Evolutionary conservation across 768 basidiomycete genomes (phyloP).

Genomic region (Amanita phalloides): DNA sequence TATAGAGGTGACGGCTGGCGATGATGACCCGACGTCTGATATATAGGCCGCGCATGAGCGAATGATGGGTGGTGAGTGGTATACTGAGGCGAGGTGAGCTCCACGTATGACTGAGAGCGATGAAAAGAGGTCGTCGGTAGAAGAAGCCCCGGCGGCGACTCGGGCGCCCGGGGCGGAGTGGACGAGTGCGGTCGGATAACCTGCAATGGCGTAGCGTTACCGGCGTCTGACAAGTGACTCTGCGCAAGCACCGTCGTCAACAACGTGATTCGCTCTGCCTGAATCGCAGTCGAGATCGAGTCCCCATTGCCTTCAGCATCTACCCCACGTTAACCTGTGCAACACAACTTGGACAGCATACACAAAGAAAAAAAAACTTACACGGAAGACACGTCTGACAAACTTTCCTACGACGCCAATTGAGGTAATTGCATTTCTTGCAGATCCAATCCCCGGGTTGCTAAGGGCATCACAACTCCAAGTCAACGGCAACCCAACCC

Average conservation of each 20-base stretch:
- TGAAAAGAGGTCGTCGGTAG: constrained; percentile 27
- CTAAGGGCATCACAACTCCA: constrained; percentile 15
- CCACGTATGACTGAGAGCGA: constrained; percentile 42
- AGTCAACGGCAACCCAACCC: not conserved
- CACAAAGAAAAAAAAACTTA: constrained; percentile 24
- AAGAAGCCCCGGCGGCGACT: constrained; percentile 20
- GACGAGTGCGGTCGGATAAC: constrained; percentile 30
- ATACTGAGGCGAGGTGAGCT: constrained; percentile 32
- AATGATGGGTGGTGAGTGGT: constrained; percentile 12
- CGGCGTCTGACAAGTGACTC: constrained; percentile 24
- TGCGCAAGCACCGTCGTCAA: constrained; percentile 65
- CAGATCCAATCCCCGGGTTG: constrained; percentile 82
- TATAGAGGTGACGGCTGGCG: constrained; percentile 29
- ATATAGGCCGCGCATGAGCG: constrained; percentile 41
- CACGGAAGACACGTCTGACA: constrained; percentile 86
- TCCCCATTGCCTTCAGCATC: constrained; percentile 86
- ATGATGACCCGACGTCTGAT: constrained; percentile 51
- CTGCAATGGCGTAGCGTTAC: constrained; percentile 11
- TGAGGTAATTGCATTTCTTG: constrained; percentile 76
- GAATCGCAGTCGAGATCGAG: constrained; percentile 76
- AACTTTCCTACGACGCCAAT: constrained; percentile 81
- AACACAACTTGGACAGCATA: not conserved
- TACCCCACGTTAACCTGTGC: constrained; percentile 14
- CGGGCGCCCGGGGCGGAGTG: constrained; percentile 33
- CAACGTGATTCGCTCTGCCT: constrained; percentile 75